Conservation (phyloP, 2,329 filamentous ascomycete genomes). For the Ophiostoma piceae region DNA sequence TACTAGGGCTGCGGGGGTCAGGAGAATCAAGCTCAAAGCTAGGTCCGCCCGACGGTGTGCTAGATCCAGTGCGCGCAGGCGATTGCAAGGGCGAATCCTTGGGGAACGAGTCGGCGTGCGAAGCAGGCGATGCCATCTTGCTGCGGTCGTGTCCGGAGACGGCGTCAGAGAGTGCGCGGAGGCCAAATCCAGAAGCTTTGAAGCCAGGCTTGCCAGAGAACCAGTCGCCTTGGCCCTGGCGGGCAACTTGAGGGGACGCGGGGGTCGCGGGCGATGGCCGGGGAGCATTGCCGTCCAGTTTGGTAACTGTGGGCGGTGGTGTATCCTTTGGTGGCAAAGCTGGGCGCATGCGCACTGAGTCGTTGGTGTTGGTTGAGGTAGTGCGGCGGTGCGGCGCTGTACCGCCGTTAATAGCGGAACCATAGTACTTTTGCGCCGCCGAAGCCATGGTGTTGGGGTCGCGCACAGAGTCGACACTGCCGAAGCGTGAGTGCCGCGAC, state of each 20-base stretch:
- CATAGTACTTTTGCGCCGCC: slow-evolving; percentile 67
- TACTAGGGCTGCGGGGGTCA: slow-evolving; percentile 55
- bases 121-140: slow-evolving; percentile 46
- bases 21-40: slow-evolving; percentile 78
- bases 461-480: slow-evolving; percentile 69
- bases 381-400: slow-evolving; percentile 51
- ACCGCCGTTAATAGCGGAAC: slow-evolving; percentile 38
- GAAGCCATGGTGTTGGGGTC: slow-evolving; percentile 53
- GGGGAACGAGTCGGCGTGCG: slow-evolving; percentile 46
- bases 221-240: slow-evolving; percentile 51
- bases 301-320: slow-evolving; percentile 54
- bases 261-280: slow-evolving; percentile 41
- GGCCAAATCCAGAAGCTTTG: slow-evolving; percentile 56
- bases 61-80: slow-evolving; percentile 71
- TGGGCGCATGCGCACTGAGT: slow-evolving; percentile 45
- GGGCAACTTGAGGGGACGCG: slow-evolving; percentile 33
- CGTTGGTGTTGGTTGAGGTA: slow-evolving; percentile 54
- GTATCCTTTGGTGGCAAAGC: slow-evolving; percentile 50
- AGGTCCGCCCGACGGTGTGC: slow-evolving; percentile 56
- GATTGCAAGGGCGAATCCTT: slow-evolving; percentile 55
- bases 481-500: slow-evolving; percentile 70
- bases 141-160: slow-evolving; percentile 50
- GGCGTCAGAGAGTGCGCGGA: slow-evolving; percentile 81
- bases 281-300: slow-evolving; percentile 45
- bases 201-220: slow-evolving; percentile 47